Conservation (phyloP, 2,329 filamentous ascomycete species). For the Simplicillium aogashimaense region DNA sequence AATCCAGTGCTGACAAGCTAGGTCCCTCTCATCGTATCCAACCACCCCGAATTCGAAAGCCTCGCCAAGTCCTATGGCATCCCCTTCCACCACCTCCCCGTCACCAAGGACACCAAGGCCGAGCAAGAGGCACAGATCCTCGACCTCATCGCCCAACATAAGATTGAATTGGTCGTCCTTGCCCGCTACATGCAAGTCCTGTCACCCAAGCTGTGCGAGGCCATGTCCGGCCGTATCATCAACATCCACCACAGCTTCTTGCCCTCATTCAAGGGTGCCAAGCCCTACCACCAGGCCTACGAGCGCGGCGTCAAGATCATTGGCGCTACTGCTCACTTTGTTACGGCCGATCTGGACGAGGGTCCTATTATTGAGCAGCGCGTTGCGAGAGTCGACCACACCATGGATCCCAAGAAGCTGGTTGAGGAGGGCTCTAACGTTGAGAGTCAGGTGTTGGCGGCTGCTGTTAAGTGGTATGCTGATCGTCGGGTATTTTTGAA, state of each 20-base stretch:
- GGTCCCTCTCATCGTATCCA: constrained; percentile 70
- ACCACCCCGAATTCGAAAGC: constrained; percentile 63
- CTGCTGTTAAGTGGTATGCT: constrained; percentile 76
- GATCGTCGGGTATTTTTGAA: constrained; percentile 72
- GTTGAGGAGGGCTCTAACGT: constrained; percentile 75
- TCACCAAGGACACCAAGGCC: constrained; percentile 67
- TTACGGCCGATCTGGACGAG: constrained; percentile 76
- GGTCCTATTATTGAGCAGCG: constrained; percentile 84
- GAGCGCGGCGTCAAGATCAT: constrained; percentile 84
- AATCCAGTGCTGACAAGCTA: constrained; percentile 4
- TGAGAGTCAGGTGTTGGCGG: constrained; percentile 72
- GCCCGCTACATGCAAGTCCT: constrained; percentile 86
- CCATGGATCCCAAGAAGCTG: constrained; percentile 64
- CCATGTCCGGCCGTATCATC: constrained; percentile 81
- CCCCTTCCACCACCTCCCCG: constrained; percentile 71
- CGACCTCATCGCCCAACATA: constrained; percentile 56
- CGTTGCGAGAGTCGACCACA: constrained; percentile 66
- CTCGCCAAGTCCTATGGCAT: constrained; percentile 67
- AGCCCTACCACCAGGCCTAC: constrained; percentile 81
- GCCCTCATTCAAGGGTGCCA: constrained; percentile 79
- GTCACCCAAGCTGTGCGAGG: constrained; percentile 61
- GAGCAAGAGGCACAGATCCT: constrained; percentile 64
- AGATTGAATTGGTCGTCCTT: constrained; percentile 69
- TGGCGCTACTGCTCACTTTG: constrained; percentile 77
- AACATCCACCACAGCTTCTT: constrained; percentile 87